These are phyloP conservation scores for Verticillium albo-atrum DNA, from an alignment of 2,329 filamentous ascomycete species.

Conservation along the genomic window DNA sequence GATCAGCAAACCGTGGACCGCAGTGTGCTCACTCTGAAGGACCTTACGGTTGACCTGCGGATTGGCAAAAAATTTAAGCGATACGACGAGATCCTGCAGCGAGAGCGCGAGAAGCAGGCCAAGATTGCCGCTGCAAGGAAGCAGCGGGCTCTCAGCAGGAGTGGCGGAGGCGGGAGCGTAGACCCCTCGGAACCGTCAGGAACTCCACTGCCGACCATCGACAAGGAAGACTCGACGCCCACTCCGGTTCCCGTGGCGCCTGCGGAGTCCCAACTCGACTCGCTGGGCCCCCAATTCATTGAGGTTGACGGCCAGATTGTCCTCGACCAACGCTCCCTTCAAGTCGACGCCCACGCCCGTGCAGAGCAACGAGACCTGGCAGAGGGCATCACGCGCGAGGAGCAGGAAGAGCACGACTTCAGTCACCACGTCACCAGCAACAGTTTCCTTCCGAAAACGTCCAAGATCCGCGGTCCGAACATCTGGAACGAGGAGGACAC, in stretches of 20 bases:
- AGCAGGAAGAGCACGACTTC: constrained; percentile 74
- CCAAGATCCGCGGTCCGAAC: constrained; percentile 60
- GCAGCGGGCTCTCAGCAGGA: neutral
- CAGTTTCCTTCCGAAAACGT: constrained; percentile 54
- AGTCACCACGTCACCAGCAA: constrained; percentile 65
- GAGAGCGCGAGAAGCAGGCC: constrained; percentile 46
- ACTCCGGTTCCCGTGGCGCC: constrained; percentile 1
- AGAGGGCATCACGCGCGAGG: constrained; percentile 49
- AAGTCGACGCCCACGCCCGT: constrained; percentile 64
- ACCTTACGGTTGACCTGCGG: constrained; percentile 64
- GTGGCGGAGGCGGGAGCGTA: neutral
- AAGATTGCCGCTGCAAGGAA: constrained; percentile 12
- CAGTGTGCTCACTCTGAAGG: constrained; percentile 64
- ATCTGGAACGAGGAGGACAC: constrained; percentile 70
- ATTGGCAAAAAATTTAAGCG: constrained; percentile 73
- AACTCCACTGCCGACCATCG: neutral
- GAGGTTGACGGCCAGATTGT: constrained; percentile 71
- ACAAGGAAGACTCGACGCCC: neutral
- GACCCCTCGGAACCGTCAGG: neutral
- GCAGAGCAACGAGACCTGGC: constrained; percentile 42
- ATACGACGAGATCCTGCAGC: constrained; percentile 66
- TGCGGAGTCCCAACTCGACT: constrained; percentile 5
- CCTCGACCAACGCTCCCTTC: constrained; percentile 62
- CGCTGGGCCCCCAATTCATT: constrained; percentile 50
- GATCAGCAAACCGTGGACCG: constrained; percentile 61